A percentile compares a stretch with the other conserved stretches of the same genome.
Conservation (phyloP, 345 rosid species). For the Mercurialis annua region DNA sequence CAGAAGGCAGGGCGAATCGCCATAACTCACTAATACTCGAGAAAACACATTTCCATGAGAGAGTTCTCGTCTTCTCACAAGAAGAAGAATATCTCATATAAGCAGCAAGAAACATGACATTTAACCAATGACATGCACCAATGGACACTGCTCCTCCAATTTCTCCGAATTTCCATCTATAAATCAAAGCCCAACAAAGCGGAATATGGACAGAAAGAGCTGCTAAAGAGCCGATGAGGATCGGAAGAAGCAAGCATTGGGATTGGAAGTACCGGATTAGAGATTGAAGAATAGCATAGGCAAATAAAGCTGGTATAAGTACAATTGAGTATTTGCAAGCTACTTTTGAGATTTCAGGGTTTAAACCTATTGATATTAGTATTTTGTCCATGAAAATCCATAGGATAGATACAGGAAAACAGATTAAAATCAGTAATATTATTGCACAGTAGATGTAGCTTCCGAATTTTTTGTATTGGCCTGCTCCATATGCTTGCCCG, state of each 20-base stretch:
- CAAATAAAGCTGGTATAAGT: slow-evolving; percentile 48
- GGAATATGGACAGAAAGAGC: slow-evolving; percentile 41
- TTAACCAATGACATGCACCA: slow-evolving; percentile 34
- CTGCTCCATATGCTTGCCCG: slow-evolving; percentile 69
- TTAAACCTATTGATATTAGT: slow-evolving; percentile 32
- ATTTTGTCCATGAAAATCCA: slow-evolving; percentile 49
- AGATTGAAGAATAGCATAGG: slow-evolving; percentile 37
- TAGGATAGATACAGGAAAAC: slow-evolving; percentile 36
- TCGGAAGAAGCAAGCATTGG: slow-evolving; percentile 42
- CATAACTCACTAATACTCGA: slow-evolving; percentile 4
- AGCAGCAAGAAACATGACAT: slow-evolving; percentile 33
- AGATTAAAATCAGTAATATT: slow-evolving; percentile 29
- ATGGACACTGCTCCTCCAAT: slow-evolving; percentile 46
- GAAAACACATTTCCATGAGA: slow-evolving; percentile 5
- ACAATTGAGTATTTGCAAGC: slow-evolving; percentile 43
- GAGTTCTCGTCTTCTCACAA: slow-evolving; percentile 12
- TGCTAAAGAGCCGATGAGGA: slow-evolving; percentile 34
- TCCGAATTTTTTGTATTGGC: slow-evolving; percentile 42
- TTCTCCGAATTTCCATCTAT: slow-evolving; percentile 26
- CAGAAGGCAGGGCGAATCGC: slow-evolving; percentile 39
- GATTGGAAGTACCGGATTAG: slow-evolving; percentile 43
- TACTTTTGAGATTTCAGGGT: slow-evolving; percentile 36
- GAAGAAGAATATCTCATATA: slow-evolving; percentile 34
- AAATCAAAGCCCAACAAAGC: slow-evolving; percentile 45
- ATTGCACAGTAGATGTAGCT: slow-evolving; percentile 38